Evolutionary conservation across 2,329 filamentous ascomycete species (phyloP).

Genomic region (Fusarium sp.): DNA sequence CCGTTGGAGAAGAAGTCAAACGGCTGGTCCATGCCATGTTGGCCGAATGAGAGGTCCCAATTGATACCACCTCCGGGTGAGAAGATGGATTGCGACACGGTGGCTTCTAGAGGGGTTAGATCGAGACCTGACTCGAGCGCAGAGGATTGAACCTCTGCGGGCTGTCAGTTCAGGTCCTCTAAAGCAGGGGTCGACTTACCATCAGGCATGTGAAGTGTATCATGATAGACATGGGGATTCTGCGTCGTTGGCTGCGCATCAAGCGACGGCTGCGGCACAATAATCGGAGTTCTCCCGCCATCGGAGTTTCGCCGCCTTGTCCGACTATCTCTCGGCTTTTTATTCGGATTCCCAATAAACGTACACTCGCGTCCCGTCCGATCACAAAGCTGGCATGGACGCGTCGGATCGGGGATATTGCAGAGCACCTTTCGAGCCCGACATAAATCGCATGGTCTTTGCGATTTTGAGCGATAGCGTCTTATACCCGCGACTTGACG

Average conservation of each 20-base stretch:
- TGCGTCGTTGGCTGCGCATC: background rate
- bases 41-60: background rate
- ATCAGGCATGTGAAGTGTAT: background rate
- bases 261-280: background rate
- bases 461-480: conserved; percentile 6
- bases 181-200: accelerated
- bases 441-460: conserved; percentile 6
- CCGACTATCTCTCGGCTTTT: background rate
- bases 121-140: accelerated
- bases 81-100: background rate
- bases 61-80: background rate
- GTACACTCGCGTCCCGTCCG: conserved; percentile 42
- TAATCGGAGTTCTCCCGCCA: background rate
- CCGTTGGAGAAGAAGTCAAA: conserved; percentile 15
- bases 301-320: accelerated
- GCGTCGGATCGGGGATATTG: conserved; percentile 45
- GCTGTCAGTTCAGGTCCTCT: background rate
- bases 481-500: conserved; percentile 9
- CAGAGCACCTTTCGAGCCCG: conserved; percentile 43
- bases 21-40: background rate
- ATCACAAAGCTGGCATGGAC: conserved; percentile 44
- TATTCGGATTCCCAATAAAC: conserved; percentile 40
- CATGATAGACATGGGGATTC: background rate
- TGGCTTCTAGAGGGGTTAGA: background rate
- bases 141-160: background rate